Evolutionary conservation across 2,329 filamentous ascomycete species (phyloP), one percentile per base, ranked within the genome.

Genomic region (Pseudofabraea citricarpa): DNA sequence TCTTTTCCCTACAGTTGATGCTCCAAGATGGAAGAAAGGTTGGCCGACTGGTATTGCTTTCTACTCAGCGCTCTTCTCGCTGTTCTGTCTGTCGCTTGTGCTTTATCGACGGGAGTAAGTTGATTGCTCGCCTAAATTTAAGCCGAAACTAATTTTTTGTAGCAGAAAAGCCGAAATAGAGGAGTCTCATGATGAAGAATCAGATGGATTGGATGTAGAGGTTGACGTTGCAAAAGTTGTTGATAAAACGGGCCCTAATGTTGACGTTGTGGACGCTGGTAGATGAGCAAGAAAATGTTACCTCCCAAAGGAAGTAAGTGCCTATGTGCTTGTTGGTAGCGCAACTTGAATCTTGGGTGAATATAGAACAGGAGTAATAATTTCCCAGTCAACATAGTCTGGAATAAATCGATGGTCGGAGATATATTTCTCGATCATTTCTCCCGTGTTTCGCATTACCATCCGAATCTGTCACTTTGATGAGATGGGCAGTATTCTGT

Each of bases 31-130:
- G 35, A 37, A 37, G 35, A 37, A 37, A 22, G 35, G 35, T 8
- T 37, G 35, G 35, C 35, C 35, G 10, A 37, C 20, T 10, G 35
- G 35, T 12, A 20, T 37, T n/a, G 35, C 35, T 21, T 37, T 37
- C 35, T 37, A 37, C 23, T 20, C 35, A 4, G 35, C 18, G 8
- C 18, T 37, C 10, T 37, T 37, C 23, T 37, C 15, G 5, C 13
- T 37, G 10, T 37, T 37, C 20, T 37, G 35, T 37, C 21, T 37
- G 6, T 19, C 35, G 2, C 35, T 37, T 13, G 18, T 37, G 5
- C 35, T 37, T 37, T 21, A 21, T 21, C 18, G 35, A 13, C 18
- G 35, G 23, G 35, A 37, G 35, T 37, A 37, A 2, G 35, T 36
- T 31, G 27, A 36, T 13, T n/a, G n/a, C 21, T 13, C 12, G 10